Evolutionary conservation across 139 green algal genomes (phyloP).

Genomic region (Micractinium sp.): DNA sequence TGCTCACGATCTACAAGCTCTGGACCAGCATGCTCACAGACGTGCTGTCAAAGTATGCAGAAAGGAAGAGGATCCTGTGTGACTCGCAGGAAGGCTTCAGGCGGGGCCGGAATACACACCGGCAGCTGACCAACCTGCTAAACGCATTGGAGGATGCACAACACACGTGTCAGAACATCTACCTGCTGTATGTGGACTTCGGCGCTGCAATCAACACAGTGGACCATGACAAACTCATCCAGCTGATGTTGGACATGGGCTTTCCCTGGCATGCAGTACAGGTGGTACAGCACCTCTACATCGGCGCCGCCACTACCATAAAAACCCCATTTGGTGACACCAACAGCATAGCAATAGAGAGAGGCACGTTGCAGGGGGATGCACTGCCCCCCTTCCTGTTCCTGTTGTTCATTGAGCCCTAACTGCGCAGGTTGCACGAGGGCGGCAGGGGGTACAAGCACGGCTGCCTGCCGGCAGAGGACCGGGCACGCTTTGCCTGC

Average conservation of each 20-base stretch:
- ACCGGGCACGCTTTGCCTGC: too few species aligned
- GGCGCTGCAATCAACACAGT: conserved; percentile 53
- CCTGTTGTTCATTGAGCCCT: too few species aligned
- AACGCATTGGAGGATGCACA: conserved; percentile 44
- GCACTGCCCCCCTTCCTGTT: too few species aligned
- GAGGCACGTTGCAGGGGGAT: too few species aligned
- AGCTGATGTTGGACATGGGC: conserved; percentile 50
- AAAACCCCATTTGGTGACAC: too few species aligned
- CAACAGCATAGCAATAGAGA: too few species aligned
- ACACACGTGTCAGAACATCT: conserved; percentile 30
- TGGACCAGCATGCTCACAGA: conserved; percentile 47
- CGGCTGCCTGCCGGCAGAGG: too few species aligned
- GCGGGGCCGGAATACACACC: not conserved
- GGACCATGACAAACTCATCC: conserved; percentile 49
- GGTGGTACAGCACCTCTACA: too few species aligned
- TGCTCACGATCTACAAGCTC: conserved; percentile 51
- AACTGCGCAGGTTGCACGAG: too few species aligned
- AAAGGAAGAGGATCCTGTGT: conserved; percentile 23
- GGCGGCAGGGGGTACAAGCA: too few species aligned
- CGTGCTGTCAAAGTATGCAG: conserved; percentile 17
- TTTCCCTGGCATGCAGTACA: conserved; percentile 45
- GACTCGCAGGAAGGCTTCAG: conserved; percentile 52
- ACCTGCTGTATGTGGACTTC: conserved; percentile 48
- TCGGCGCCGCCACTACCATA: too few species aligned
- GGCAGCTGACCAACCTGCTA: conserved; percentile 26